phyloP scores from a whole-genome alignment of 805 yeast genomes.

The Tetrapisispora namnaoensis region DNA sequence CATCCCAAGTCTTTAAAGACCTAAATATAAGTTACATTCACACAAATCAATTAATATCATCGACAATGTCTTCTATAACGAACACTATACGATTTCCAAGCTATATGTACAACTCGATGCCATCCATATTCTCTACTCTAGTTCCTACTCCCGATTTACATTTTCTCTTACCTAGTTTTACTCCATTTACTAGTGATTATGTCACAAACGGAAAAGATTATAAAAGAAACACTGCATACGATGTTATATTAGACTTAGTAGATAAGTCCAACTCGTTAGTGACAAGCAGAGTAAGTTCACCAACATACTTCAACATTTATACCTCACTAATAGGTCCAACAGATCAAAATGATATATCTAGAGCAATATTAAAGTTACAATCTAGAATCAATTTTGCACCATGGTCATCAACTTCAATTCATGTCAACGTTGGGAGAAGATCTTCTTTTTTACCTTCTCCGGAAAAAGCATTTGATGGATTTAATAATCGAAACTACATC shows the following conservation, averaged over 20 bases:
- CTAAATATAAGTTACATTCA: constrained; percentile 61
- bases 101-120: constrained; percentile 77
- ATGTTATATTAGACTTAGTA: constrained; percentile 70
- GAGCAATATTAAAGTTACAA: constrained; percentile 54
- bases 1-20: constrained; percentile 46
- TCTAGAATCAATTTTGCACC: constrained; percentile 70
- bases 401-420: constrained; percentile 73
- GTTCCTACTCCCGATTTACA: constrained; percentile 82
- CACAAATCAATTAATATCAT: constrained; percentile 76
- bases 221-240: constrained; percentile 70
- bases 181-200: constrained; percentile 67
- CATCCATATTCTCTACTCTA: constrained; percentile 69
- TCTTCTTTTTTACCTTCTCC: constrained; percentile 41
- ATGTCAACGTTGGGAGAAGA: constrained; percentile 63
- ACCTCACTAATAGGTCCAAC: constrained; percentile 54
- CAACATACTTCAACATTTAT: constrained; percentile 56
- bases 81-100: constrained; percentile 87
- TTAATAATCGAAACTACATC: constrained; percentile 35
- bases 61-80: constrained; percentile 75
- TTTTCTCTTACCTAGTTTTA: constrained; percentile 60
- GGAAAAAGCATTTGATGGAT: not conserved
- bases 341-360: constrained; percentile 63
- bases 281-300: constrained; percentile 32
- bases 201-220: constrained; percentile 50
- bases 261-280: constrained; percentile 75